A percentile compares a stretch with the other conserved stretches of the same genome.
Evolutionary conservation across 345 rosid species (phyloP).

Genomic region (Balakata baccata): DNA sequence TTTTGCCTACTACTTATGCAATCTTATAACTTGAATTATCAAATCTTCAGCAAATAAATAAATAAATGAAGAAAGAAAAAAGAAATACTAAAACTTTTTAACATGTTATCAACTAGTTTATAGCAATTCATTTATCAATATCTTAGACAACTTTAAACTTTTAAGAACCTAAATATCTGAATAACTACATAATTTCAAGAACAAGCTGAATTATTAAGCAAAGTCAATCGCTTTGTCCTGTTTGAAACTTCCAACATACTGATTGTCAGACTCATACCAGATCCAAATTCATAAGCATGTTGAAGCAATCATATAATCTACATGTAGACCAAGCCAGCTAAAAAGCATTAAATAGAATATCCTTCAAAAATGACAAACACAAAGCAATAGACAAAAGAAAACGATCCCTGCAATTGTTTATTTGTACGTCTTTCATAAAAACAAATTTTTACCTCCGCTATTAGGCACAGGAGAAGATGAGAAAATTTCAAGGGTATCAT

Average conservation of each 20-base stretch:
- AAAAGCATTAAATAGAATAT: neutral
- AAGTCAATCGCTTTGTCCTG: neutral
- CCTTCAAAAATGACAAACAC: neutral
- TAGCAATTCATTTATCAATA: neutral
- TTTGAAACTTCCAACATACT: neutral
- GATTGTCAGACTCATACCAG: neutral
- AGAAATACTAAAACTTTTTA: neutral
- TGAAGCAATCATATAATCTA: neutral
- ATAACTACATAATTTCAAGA: neutral
- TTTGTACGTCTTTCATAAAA: conserved; percentile 1
- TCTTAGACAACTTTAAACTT: neutral
- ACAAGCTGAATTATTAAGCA: neutral
- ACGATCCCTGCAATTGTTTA: neutral
- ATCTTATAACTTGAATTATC: neutral
- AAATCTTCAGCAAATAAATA: neutral
- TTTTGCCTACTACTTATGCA: neutral
- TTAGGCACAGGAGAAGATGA: conserved; percentile 44
- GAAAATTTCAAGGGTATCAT: conserved; percentile 34
- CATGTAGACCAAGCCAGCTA: neutral
- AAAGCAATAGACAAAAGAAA: neutral
- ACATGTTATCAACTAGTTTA: neutral
- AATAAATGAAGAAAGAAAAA: too few relatives aligned
- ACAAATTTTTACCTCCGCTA: conserved; percentile 60
- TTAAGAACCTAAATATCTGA: neutral
- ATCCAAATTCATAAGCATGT: neutral